phyloP scores from a whole-genome alignment of 257 asterid species.

The Gentiana dahurica region DNA sequence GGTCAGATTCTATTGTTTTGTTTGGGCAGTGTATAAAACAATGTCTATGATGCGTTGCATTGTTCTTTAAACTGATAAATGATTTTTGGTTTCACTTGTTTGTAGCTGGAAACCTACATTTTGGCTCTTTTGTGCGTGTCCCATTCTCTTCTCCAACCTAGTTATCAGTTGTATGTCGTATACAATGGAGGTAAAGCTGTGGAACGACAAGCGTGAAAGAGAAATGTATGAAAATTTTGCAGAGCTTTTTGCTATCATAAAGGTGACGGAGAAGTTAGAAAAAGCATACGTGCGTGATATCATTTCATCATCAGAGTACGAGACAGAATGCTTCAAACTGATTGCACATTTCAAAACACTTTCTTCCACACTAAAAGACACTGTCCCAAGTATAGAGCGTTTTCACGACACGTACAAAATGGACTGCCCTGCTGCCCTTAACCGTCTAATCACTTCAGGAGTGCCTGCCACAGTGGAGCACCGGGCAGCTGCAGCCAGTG shows the following conservation, averaged over 20 bases:
- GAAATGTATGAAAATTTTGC: slow-evolving; percentile 91
- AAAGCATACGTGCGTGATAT: slow-evolving; percentile 82
- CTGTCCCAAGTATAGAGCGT: slow-evolving; percentile 69
- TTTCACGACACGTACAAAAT: slow-evolving; percentile 79
- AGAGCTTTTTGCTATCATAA: slow-evolving; percentile 79
- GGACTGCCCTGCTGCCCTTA: slow-evolving; percentile 78
- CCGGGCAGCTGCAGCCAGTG: slow-evolving; percentile 47
- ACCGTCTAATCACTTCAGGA: slow-evolving; percentile 68
- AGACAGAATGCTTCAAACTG: slow-evolving; percentile 65
- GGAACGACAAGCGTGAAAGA: slow-evolving; percentile 97
- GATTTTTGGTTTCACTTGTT: slow-evolving; percentile 11
- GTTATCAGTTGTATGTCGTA: background rate
- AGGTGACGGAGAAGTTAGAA: slow-evolving; percentile 91
- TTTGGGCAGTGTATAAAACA: no score
- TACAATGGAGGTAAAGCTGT: slow-evolving; percentile 87
- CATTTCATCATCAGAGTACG: slow-evolving; percentile 53
- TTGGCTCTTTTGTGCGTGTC: slow-evolving; percentile 84
- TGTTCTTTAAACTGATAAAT: background rate
- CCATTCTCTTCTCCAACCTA: slow-evolving; percentile 87
- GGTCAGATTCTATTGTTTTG: no score
- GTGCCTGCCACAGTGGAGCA: slow-evolving; percentile 98
- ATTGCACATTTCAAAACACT: slow-evolving; percentile 80
- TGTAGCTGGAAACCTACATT: slow-evolving; percentile 23
- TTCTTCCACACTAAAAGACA: slow-evolving; percentile 65
- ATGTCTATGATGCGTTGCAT: background rate